A percentile compares a stretch with the other conserved stretches of the same genome.
Conservation (phyloP, 352 stramenopile species). For the Pythium guiyangense region DNA sequence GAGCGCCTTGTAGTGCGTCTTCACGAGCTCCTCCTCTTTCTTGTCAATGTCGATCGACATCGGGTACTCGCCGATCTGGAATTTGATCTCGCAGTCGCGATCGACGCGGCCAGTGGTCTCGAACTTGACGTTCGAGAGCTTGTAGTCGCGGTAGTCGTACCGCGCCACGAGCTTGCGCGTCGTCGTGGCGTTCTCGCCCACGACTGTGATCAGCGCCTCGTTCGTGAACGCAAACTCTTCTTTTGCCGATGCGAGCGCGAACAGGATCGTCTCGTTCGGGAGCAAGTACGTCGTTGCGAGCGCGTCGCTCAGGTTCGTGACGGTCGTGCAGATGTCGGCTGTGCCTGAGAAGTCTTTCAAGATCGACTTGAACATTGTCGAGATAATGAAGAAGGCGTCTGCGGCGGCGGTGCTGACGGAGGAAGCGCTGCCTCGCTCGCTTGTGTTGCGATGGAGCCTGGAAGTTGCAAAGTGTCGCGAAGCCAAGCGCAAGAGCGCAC, state of each 20-base stretch:
- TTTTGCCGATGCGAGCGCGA: slow-evolving; percentile 45
- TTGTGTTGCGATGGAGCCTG: slow-evolving; percentile 1
- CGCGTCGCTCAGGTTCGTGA: slow-evolving; percentile 41
- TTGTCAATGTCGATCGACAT: slow-evolving; percentile 48
- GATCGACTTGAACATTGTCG: slow-evolving; percentile 38
- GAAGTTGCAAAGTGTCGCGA: slow-evolving; percentile 10
- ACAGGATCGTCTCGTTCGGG: slow-evolving; percentile 44
- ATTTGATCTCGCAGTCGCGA: slow-evolving; percentile 46
- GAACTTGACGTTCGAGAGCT: slow-evolving; percentile 29
- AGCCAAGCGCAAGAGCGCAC: too few species aligned
- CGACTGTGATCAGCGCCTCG: slow-evolving; percentile 38
- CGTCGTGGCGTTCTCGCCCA: slow-evolving; percentile 36
- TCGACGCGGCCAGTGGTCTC: slow-evolving; percentile 51
- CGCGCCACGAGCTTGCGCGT: slow-evolving; percentile 46
- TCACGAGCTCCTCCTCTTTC: slow-evolving; percentile 40
- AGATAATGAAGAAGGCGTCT: too few species aligned
- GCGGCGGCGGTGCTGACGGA: neutral
- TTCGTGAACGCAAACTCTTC: slow-evolving; percentile 68
- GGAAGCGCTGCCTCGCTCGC: too few species aligned
- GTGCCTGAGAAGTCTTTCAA: slow-evolving; percentile 42
- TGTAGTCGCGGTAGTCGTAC: slow-evolving; percentile 31
- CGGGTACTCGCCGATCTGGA: slow-evolving; percentile 1
- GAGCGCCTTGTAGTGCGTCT: slow-evolving; percentile 48
- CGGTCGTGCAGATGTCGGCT: slow-evolving; percentile 44
- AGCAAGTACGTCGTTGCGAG: slow-evolving; percentile 40